These are phyloP conservation scores for Hypoxylon lenormandii DNA, from an alignment of 495 filamentous ascomycete genomes.

Conservation along the genomic window DNA sequence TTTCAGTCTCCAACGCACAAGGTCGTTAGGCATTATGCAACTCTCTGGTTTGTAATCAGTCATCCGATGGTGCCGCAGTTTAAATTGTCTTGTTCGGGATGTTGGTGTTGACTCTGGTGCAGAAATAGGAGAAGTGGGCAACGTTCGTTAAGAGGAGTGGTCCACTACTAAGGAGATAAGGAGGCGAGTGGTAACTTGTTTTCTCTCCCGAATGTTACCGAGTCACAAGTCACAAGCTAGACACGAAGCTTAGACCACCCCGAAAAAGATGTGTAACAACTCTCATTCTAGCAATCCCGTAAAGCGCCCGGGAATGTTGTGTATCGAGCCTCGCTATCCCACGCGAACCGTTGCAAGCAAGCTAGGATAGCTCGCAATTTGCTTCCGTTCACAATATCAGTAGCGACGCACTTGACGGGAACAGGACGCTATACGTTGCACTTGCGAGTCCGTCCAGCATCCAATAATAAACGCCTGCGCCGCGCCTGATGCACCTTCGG, in stretches of 20 bases:
- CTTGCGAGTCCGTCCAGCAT: neutral
- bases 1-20: neutral
- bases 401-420: slow-evolving; percentile 12
- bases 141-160: too few species aligned
- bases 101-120: neutral
- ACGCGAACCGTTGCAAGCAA: slow-evolving; percentile 14
- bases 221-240: too few species aligned
- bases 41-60: slow-evolving; percentile 2
- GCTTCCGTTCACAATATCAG: slow-evolving; percentile 19
- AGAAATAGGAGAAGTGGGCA: too few species aligned
- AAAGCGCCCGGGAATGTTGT: neutral
- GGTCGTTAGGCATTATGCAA: neutral
- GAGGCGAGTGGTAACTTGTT: too few species aligned
- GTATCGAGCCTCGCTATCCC: neutral
- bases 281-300: too few species aligned
- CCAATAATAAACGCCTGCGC: slow-evolving; percentile 29
- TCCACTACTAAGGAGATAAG: too few species aligned
- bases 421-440: neutral
- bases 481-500: slow-evolving; percentile 37
- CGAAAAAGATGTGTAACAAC: too few species aligned
- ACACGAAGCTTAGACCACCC: too few species aligned
- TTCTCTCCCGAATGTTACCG: too few species aligned
- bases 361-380: slow-evolving; percentile 39
- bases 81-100: neutral
- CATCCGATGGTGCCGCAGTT: neutral